Evolutionary conservation across 179 eudicot genomes (phyloP).

Genomic region (Corrigiola litoralis): DNA sequence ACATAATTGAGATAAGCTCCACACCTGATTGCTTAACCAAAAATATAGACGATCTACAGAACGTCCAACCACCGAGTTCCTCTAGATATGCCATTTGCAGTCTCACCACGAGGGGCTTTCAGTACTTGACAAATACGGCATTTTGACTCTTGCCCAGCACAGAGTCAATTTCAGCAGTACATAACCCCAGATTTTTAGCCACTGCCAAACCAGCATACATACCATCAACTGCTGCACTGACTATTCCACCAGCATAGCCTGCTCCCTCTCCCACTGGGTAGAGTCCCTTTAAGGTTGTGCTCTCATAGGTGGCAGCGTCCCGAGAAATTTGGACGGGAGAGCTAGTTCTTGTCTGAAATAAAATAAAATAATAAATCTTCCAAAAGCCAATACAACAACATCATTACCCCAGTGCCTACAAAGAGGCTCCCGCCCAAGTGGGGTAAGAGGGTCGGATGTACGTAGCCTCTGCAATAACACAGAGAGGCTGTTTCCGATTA

Average conservation of each 20-base stretch:
- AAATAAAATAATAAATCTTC: no score
- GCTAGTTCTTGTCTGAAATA: slow-evolving; percentile 85
- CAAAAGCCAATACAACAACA: no score
- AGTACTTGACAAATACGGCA: slow-evolving; percentile 58
- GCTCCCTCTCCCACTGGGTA: slow-evolving; percentile 98
- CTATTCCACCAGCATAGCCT: slow-evolving; percentile 98
- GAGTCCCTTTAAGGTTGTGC: slow-evolving; percentile 76
- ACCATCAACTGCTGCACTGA: slow-evolving; percentile 98
- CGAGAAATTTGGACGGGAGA: slow-evolving; percentile 84
- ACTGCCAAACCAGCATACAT: slow-evolving; percentile 89
- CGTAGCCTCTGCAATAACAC: no score
- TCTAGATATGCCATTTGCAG: not conserved
- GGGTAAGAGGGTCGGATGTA: no score
- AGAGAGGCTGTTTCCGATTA: no score
- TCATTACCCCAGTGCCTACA: no score
- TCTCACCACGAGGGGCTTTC: not conserved
- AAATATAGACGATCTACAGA: no score
- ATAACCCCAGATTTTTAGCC: slow-evolving; percentile 69
- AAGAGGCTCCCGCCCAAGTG: no score
- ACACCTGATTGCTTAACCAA: no score
- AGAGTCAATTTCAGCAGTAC: slow-evolving; percentile 46
- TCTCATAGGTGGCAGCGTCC: slow-evolving; percentile 57
- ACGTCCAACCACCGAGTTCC: no score
- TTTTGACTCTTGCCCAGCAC: slow-evolving; percentile 68
- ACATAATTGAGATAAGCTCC: no score